Conservation (phyloP, 164 flowering plant genomes). For the Liriodendron chinense region DNA sequence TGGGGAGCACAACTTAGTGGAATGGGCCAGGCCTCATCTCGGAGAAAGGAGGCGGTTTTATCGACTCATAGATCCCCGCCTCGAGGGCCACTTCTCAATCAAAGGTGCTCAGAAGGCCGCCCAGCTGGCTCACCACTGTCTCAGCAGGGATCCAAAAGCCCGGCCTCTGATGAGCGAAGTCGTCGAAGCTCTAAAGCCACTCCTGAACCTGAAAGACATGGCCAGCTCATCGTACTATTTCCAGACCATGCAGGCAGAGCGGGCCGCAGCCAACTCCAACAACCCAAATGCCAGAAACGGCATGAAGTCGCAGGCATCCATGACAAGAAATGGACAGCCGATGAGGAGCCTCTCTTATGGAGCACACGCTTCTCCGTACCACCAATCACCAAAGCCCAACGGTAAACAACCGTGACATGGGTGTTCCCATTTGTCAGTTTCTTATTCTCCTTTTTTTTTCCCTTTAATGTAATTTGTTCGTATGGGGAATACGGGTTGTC, state of each 20-base stretch:
- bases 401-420: conserved; percentile 34
- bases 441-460: not conserved
- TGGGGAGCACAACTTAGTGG: conserved; percentile 89
- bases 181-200: conserved; percentile 68
- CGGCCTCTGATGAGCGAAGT: conserved; percentile 83
- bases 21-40: conserved; percentile 87
- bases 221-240: conserved; percentile 75
- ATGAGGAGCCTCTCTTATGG: conserved; percentile 60
- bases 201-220: conserved; percentile 81
- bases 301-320: conserved; percentile 27
- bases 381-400: conserved; percentile 50
- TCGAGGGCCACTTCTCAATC: conserved; percentile 84
- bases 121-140: conserved; percentile 73
- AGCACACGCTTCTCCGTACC: conserved; percentile 56
- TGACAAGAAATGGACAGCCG: conserved; percentile 44
- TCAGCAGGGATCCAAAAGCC: conserved; percentile 77
- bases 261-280: conserved; percentile 38
- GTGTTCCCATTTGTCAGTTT: not conserved
- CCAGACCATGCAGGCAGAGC: conserved; percentile 66
- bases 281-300: conserved; percentile 46
- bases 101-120: conserved; percentile 84
- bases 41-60: conserved; percentile 71
- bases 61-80: conserved; percentile 75
- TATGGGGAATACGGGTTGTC: conserved; percentile 8
- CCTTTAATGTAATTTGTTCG: not conserved